Conservation (phyloP, 2,329 filamentous ascomycete species). For the Kalaharituber pfeilii region DNA sequence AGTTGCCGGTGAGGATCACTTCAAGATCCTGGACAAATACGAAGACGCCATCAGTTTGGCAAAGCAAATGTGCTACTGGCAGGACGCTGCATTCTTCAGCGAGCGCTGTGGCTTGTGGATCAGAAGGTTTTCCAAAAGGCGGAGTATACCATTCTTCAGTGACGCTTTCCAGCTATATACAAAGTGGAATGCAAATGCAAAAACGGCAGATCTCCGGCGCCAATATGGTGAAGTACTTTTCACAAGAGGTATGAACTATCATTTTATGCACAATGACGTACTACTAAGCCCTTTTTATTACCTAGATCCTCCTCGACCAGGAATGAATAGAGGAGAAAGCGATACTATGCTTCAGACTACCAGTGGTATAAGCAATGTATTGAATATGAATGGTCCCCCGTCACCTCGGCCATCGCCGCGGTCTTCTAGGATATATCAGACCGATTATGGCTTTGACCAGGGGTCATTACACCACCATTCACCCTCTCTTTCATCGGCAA, state of each 20-base stretch:
- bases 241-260: constrained; percentile 8
- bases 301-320: constrained; percentile 10
- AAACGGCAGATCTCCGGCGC: constrained; percentile 19
- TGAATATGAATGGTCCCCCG: neutral
- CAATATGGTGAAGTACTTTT: constrained; percentile 19
- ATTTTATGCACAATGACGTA: too few relatives aligned
- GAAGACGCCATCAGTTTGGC: constrained; percentile 22
- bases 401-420: neutral
- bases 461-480: constrained; percentile 13
- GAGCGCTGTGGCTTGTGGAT: constrained; percentile 22
- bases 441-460: constrained; percentile 16
- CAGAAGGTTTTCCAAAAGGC: constrained; percentile 17
- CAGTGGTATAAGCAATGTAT: neutral
- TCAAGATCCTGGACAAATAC: constrained; percentile 22
- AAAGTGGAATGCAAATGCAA: constrained; percentile 21
- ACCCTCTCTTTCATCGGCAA: constrained; percentile 12
- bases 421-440: constrained; percentile 13
- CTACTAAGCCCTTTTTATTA: neutral
- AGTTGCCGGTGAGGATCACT: constrained; percentile 16
- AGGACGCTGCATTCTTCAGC: constrained; percentile 22
- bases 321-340: constrained; percentile 11
- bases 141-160: constrained; percentile 19
- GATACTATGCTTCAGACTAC: constrained; percentile 4
- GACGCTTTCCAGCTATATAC: constrained; percentile 22
- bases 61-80: constrained; percentile 19